Conservation (phyloP, 1,284 basidiomycete species). For the Volvariella surrecta region DNA sequence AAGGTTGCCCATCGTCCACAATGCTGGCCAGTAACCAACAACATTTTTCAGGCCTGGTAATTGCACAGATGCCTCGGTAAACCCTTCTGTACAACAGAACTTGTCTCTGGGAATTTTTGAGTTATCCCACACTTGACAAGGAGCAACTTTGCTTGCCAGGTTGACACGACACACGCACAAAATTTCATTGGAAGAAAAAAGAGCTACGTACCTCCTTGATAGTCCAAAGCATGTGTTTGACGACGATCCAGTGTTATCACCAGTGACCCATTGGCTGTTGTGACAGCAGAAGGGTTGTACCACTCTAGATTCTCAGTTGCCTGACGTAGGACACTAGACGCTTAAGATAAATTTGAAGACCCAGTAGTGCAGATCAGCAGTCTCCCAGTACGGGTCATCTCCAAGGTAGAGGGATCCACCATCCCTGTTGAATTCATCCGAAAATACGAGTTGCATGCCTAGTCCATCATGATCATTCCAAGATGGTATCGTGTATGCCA, state of each 20-base stretch:
- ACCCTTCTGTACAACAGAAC: conserved; percentile 65
- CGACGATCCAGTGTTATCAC: conserved; percentile 69
- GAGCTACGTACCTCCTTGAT: conserved; percentile 45
- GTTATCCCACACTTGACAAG: no score
- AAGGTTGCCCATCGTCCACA: conserved; percentile 66
- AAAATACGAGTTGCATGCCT: conserved; percentile 43
- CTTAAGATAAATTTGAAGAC: conserved; percentile 13
- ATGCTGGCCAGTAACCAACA: conserved; percentile 59
- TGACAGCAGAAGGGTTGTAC: conserved; percentile 72
- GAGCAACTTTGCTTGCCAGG: no score
- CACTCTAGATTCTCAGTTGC: conserved; percentile 51
- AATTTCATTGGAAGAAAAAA: background rate
- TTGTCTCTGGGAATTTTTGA: conserved; percentile 34
- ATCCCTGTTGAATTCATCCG: conserved; percentile 72
- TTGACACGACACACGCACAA: conserved; percentile 18
- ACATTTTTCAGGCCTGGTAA: conserved; percentile 54
- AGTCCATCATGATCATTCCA: conserved; percentile 37
- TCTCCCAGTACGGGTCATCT: conserved; percentile 62
- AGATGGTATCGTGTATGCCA: conserved; percentile 40
- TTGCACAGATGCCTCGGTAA: conserved; percentile 47
- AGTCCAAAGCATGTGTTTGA: conserved; percentile 66
- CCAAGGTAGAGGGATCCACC: conserved; percentile 60
- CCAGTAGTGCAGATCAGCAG: conserved; percentile 71
- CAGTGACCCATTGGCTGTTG: conserved; percentile 72
- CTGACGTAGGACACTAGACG: conserved; percentile 13